Evolutionary conservation across 2,329 filamentous ascomycete genomes (phyloP), one percentile per base, ranked within the genome.

Genomic region (Pestalotiopsis sp.): DNA sequence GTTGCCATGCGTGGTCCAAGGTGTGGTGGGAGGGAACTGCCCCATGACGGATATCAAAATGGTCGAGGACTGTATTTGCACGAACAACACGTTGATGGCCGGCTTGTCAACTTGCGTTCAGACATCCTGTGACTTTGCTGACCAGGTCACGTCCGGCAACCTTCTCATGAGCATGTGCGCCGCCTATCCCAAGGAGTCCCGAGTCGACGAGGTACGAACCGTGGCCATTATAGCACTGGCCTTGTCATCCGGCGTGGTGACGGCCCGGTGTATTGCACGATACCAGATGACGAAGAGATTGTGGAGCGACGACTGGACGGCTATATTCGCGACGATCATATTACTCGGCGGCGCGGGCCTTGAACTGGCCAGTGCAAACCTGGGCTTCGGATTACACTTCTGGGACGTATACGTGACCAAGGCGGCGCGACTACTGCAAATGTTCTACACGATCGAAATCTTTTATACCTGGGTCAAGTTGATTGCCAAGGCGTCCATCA

Each of bases 321-420:
- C 14, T 10, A 39, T 44, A 5, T 39, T 35, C 68, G 48, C 66
- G 24, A 26, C 66, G 67, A 38, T 71, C 1, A 59, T 71, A 4
- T 66, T 73, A 11, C 65, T 69, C 55, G 70, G 58, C 20, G 58
- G 71, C 11, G 69, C 69, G 3, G 69, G 71, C 22, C 64, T 73
- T 35, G 70, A 71, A 14, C 69, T 73, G 20, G 69, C 71, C 24
- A 71, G 70, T 61, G 68, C 70, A 24, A 66, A 69, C 13, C 59
- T 73, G 35, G 72, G 71, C 1, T 74, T 73, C 14, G 73, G 73
- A 1, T 55, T 66, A 3, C 73, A 74, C 14, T 73, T 71, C 60
- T 74, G 72, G 73, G 67, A 74, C 52, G 66, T 74, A 2, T 65
- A 71, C 17, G 70, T 70, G 2, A 61, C 60, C 26, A 58, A 67